Evolutionary conservation across 345 rosid species (phyloP).

Genomic region (Erucastrum elatum): DNA sequence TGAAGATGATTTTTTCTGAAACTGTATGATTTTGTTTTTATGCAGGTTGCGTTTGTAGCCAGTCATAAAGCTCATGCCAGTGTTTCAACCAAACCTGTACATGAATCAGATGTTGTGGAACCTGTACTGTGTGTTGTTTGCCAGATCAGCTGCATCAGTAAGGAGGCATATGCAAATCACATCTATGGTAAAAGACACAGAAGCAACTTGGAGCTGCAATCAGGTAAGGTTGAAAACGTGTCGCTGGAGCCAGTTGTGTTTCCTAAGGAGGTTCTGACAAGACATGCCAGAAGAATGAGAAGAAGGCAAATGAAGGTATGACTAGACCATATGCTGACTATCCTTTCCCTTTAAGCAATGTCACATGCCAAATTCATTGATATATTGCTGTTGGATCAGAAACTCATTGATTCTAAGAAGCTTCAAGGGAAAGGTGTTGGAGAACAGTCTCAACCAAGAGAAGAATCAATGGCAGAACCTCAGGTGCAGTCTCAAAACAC

Average conservation of each 20-base stretch:
- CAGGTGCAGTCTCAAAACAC: not conserved
- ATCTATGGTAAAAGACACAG: constrained; percentile 26
- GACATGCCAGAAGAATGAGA: not conserved
- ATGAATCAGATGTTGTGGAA: constrained; percentile 43
- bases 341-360: too few relatives aligned
- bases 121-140: constrained; percentile 47
- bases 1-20: not conserved
- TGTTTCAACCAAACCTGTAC: constrained; percentile 30
- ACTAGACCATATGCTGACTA: too few relatives aligned
- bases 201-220: constrained; percentile 36
- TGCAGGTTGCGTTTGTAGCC: constrained; percentile 39
- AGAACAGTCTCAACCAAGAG: constrained; percentile 9
- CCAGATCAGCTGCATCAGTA: constrained; percentile 40
- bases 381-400: not conserved
- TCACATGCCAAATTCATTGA: too few relatives aligned
- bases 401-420: too few relatives aligned
- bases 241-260: not conserved
- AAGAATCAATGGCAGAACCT: not conserved
- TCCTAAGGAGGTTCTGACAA: constrained; percentile 26
- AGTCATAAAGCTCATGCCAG: constrained; percentile 32
- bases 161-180: constrained; percentile 4
- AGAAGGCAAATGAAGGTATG: not conserved
- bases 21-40: not conserved
- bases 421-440: too few relatives aligned
- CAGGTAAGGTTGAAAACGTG: constrained; percentile 22